A percentile compares a stretch with the other conserved stretches of the same genome.
These are phyloP conservation scores for Vitis hybrid DNA, from an alignment of 177 flowering plant species.

Conservation along the genomic window DNA sequence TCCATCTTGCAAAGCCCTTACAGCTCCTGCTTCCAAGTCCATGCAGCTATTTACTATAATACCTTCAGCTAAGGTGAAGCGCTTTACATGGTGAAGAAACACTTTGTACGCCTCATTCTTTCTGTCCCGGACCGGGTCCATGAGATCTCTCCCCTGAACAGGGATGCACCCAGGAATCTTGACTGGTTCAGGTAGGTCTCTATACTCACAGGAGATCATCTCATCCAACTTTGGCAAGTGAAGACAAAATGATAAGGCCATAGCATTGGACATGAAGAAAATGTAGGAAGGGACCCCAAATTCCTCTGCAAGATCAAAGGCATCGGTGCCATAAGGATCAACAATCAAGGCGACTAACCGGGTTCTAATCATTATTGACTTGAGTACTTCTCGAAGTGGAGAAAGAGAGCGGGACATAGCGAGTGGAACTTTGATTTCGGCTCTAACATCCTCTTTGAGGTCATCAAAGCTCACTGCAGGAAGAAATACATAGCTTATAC, in stretches of 20 bases:
- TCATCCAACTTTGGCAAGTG: constrained; percentile 27
- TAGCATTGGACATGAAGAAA: constrained; percentile 28
- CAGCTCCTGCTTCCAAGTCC: constrained; percentile 29
- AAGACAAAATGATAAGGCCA: constrained; percentile 15
- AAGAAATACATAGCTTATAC: constrained; percentile 32
- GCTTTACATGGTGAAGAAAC: constrained; percentile 16
- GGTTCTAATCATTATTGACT: not conserved
- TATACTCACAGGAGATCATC: constrained; percentile 24
- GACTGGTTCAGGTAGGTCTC: constrained; percentile 34
- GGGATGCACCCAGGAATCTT: constrained; percentile 37
- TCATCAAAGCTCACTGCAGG: constrained; percentile 38
- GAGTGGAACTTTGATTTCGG: constrained; percentile 25
- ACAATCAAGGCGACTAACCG: constrained; percentile 27
- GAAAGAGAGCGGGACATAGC: constrained; percentile 30
- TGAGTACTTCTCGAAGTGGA: constrained; percentile 21
- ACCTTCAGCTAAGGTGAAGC: constrained; percentile 30
- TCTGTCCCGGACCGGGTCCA: constrained; percentile 30
- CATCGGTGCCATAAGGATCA: constrained; percentile 34
- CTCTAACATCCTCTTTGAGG: constrained; percentile 14
- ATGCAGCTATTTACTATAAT: constrained; percentile 31
- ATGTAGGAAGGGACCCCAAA: constrained; percentile 25
- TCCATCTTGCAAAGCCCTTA: constrained; percentile 20
- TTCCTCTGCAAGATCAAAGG: constrained; percentile 31
- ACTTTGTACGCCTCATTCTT: constrained; percentile 26
- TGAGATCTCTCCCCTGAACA: constrained; percentile 29